Conservation (phyloP, 2,329 filamentous ascomycete genomes). For the Didymellaceae sp. region DNA sequence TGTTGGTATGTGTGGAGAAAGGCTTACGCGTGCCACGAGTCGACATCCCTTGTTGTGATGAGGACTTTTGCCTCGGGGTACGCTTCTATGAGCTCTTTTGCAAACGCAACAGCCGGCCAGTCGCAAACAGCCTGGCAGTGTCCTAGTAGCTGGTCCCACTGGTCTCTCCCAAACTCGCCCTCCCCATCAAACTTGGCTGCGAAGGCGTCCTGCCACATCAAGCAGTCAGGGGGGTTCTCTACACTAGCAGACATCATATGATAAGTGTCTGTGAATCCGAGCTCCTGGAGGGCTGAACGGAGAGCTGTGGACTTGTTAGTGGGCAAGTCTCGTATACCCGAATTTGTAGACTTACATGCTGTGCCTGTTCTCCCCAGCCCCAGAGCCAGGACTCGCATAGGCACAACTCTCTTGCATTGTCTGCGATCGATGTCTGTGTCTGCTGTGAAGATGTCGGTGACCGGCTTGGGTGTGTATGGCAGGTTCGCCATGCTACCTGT, state of each 20-base stretch:
- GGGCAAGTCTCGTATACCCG: too few species aligned
- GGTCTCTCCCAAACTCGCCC: conserved; percentile 63
- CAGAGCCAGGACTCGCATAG: conserved; percentile 75
- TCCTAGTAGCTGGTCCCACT: conserved; percentile 58
- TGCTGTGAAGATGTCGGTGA: conserved; percentile 23
- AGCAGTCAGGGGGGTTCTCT: conserved; percentile 70
- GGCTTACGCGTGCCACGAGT: conserved; percentile 39
- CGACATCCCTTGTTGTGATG: conserved; percentile 33
- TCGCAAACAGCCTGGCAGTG: conserved; percentile 49
- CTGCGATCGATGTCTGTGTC: conserved; percentile 58
- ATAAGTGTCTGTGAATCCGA: conserved; percentile 60
- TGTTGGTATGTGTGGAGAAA: neutral
- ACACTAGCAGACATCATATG: conserved; percentile 68
- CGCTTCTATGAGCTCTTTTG: conserved; percentile 39
- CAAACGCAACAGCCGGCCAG: conserved; percentile 38
- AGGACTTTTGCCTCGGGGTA: conserved; percentile 47
- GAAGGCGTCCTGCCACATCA: conserved; percentile 75
- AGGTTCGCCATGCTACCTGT: conserved; percentile 8
- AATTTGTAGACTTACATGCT: conserved; percentile 30
- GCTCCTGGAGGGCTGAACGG: conserved; percentile 67
- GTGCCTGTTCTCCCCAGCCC: conserved; percentile 75
- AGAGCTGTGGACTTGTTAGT: conserved; percentile 45
- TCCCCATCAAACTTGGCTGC: conserved; percentile 67
- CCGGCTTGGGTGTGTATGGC: conserved; percentile 15
- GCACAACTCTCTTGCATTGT: conserved; percentile 69